Base-by-base conservation (phyloP, 768 basidiomycete species). In the Mycena vulgaris region DNA sequence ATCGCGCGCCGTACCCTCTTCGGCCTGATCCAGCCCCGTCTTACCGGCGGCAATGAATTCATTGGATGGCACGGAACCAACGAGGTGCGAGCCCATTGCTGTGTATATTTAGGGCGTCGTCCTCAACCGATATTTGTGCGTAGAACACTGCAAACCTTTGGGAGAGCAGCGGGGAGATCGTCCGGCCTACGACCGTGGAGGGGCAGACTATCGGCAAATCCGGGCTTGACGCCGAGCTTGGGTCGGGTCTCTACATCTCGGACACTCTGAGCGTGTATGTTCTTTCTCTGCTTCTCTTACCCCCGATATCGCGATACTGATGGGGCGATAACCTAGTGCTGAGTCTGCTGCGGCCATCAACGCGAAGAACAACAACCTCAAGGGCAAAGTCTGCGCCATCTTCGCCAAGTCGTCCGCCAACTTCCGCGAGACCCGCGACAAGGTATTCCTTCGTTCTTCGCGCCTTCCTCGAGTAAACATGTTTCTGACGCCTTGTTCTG, bases 61-160 rank as follows among this genome's bases (percentile, higher is more conserved):
- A 31, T 61, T 28, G 59, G 59, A 30, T 61, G 59, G 59, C 59
- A 61, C 14, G 59, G 59, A 42, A 57, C 56, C 37, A 57, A 57
- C 39, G 56, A 57, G n/a, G 53, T 53, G n/a, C 33, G 33, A 5
- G 5, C 31, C 30, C 17, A 25, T 49, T 25, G 16, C 21, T 31
- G 4, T 19, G n/a, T n/a, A n/a, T 17, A 30, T 31, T 7, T 16
- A 14, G 6, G 19, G 8, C n/a, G 28, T 52, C 21, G 16, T 13
- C n/a, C n/a, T n/a, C n/a, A 16, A 2, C 11, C 13, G n/a, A 31
- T 11, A 16, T 6, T 19, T n/a, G 1, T 25, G 23, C 17, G 2
- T 37, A 56, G 56, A 16, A 57, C 28, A 57, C 56, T 2, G 56
- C 56, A 0, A 39, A 37, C 1, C 56, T 57, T 27, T 57, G 56